phyloP scores from a whole-genome alignment of 2,329 filamentous ascomycete species.

The Drechmeria coniospora region DNA sequence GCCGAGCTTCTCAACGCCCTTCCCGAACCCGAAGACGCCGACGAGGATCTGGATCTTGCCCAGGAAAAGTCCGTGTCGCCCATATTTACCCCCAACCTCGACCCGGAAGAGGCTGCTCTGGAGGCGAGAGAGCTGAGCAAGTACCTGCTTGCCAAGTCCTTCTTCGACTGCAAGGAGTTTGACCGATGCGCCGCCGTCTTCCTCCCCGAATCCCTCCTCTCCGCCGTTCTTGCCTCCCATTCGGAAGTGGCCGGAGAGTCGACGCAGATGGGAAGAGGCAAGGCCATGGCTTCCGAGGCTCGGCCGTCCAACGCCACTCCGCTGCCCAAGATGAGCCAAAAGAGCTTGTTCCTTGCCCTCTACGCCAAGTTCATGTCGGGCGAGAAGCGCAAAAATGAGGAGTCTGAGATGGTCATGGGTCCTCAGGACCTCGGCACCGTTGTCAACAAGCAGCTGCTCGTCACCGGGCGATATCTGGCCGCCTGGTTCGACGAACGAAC shows the following conservation, averaged over 20 bases:
- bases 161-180: slow-evolving; percentile 90
- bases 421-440: slow-evolving; percentile 78
- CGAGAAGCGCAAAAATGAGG: slow-evolving; percentile 92
- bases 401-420: slow-evolving; percentile 92
- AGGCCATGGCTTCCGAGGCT: slow-evolving; percentile 22
- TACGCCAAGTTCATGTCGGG: slow-evolving; percentile 89
- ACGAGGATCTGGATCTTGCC: slow-evolving; percentile 22
- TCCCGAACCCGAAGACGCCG: slow-evolving; percentile 42
- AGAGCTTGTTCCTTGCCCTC: slow-evolving; percentile 77
- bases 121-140: slow-evolving; percentile 68
- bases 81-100: slow-evolving; percentile 40
- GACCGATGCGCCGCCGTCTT: slow-evolving; percentile 87
- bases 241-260: slow-evolving; percentile 19
- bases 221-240: slow-evolving; percentile 42
- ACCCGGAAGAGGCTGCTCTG: slow-evolving; percentile 57
- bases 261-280: slow-evolving; percentile 44
- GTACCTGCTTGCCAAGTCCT: slow-evolving; percentile 81
- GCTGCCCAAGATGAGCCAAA: slow-evolving; percentile 60
- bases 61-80: slow-evolving; percentile 26
- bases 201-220: slow-evolving; percentile 63
- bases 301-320: slow-evolving; percentile 10
- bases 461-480: slow-evolving; percentile 61
- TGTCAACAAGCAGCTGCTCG: slow-evolving; percentile 68
- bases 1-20: slow-evolving; percentile 86
- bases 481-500: slow-evolving; percentile 61